Conservation (phyloP, 768 basidiomycete genomes). For the Kondoa subrosea region DNA sequence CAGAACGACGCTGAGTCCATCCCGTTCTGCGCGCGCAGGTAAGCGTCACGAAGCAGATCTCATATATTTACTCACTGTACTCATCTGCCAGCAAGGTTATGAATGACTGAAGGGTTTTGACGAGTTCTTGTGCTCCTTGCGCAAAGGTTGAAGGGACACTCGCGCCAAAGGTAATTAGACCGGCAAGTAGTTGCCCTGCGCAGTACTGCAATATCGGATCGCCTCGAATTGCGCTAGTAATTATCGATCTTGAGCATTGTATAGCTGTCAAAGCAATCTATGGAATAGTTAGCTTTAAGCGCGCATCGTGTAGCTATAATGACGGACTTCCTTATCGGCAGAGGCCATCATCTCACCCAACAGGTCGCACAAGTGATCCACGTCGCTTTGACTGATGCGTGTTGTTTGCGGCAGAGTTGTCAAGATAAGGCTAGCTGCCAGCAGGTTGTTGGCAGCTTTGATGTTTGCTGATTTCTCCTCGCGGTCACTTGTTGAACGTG, state of each 20-base stretch:
- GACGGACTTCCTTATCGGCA: neutral
- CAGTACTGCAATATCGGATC: slow-evolving; percentile 55
- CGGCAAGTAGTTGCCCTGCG: slow-evolving; percentile 54
- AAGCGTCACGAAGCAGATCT: too few species aligned
- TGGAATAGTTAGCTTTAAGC: too few species aligned
- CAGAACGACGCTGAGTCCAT: slow-evolving; percentile 52
- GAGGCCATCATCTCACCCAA: slow-evolving; percentile 50
- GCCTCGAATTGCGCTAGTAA: slow-evolving; percentile 51
- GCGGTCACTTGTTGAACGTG: slow-evolving; percentile 45
- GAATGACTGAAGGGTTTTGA: slow-evolving; percentile 42
- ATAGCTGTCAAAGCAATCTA: slow-evolving; percentile 69
- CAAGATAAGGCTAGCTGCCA: slow-evolving; percentile 67
- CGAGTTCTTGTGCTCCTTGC: slow-evolving; percentile 32
- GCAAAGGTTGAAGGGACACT: slow-evolving; percentile 47
- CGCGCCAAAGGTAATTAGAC: slow-evolving; percentile 62
- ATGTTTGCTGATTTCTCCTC: slow-evolving; percentile 55
- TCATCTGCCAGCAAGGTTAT: slow-evolving; percentile 48
- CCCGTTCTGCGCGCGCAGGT: slow-evolving; percentile 40
- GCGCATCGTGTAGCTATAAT: too few species aligned
- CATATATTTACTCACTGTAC: too few species aligned
- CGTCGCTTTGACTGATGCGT: slow-evolving; percentile 51
- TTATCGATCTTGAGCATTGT: slow-evolving; percentile 74
- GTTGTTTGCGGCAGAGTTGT: slow-evolving; percentile 55
- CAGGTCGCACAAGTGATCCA: slow-evolving; percentile 71
- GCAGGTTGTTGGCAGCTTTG: slow-evolving; percentile 78